These are phyloP conservation scores for Penicillium cinerascens DNA, from an alignment of 495 filamentous ascomycete species.

Conservation along the genomic window DNA sequence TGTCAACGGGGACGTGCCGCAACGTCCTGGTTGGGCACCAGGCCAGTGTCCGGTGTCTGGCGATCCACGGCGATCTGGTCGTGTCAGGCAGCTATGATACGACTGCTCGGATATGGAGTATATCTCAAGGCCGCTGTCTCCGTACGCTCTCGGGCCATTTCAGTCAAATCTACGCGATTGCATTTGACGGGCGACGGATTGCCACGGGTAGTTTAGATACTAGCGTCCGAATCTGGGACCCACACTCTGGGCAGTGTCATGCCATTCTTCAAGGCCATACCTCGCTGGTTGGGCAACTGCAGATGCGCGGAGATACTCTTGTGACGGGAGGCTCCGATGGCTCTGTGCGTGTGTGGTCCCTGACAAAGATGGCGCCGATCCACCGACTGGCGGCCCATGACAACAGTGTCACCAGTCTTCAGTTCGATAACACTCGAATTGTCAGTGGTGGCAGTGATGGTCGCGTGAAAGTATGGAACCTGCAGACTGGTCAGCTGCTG, in stretches of 20 bases:
- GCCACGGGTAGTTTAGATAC: constrained; percentile 98
- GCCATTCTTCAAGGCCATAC: constrained; percentile 97
- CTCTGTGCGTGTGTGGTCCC: constrained; percentile 91
- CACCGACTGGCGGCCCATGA: constrained; percentile 96
- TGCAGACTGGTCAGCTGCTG: constrained; percentile 84
- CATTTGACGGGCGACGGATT: constrained; percentile 88
- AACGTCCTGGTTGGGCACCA: constrained; percentile 95
- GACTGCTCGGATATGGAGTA: constrained; percentile 95
- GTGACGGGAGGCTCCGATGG: constrained; percentile 97
- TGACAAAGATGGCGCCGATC: constrained; percentile 82
- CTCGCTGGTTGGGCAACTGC: constrained; percentile 92
- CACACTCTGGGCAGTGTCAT: constrained; percentile 77
- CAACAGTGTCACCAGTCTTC: constrained; percentile 94
- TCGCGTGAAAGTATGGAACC: constrained; percentile 94
- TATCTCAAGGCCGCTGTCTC: constrained; percentile 85
- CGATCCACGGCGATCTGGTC: constrained; percentile 91
- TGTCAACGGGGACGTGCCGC: constrained; percentile 76
- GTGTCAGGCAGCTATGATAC: constrained; percentile 98
- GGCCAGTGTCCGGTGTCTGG: constrained; percentile 91
- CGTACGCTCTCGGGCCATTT: constrained; percentile 92
- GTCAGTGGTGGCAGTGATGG: constrained; percentile 96
- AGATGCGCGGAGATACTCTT: constrained; percentile 89
- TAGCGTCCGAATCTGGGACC: constrained; percentile 96
- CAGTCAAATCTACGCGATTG: constrained; percentile 98
- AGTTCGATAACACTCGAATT: constrained; percentile 92